Evolutionary conservation across 495 filamentous ascomycete species (phyloP), one percentile per base, ranked within the genome.

Genomic region (Cryomyces antarcticus): DNA sequence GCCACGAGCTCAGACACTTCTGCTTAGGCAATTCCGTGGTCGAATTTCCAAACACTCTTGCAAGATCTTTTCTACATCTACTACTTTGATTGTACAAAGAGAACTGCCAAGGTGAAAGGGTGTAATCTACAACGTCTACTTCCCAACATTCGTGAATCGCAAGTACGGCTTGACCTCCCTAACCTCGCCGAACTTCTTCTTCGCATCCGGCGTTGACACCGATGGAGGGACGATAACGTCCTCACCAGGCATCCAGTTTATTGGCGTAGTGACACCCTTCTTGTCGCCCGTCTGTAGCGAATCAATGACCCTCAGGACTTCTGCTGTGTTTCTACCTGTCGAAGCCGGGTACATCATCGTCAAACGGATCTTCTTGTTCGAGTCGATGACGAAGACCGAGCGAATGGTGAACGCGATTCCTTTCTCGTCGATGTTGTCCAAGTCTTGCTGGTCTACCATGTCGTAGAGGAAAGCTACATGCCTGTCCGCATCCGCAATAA

Each of bases 381-480:
- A 76, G 55, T 80, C 77, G 51, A 81, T 79, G 50, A 81, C 66
- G 57, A 78, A 79, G 38, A 80, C 73, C 34, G 69, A 70, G 45
- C 77, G 72, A 50, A 81, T 78, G 38, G 76, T 80, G 50, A 78
- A 73, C 4, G 75, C 68, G 43, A 75, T 66, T 35, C 70, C 69
- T 62, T 72, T 72, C 43, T 64, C 51, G 46, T 67, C 66, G 35
- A 72, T 61, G 52, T 75, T 73, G 38, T 62, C 65, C 42, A 70
- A 55, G 51, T 77, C 72, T 41, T 68, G 63, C 29, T 53, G 45
- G 41, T 71, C 67, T 39, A 80, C 62, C 76, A 80, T 80, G 52
- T 79, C 73, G 60, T 79, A 80, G 27, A 71, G 59, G 54, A 58
- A 78, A 31, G 77, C 73, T 41, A 80, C 65, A 44, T 76, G 69